phyloP scores from a whole-genome alignment of 805 yeast genomes.

The Blastobotrys mokoenaii region DNA sequence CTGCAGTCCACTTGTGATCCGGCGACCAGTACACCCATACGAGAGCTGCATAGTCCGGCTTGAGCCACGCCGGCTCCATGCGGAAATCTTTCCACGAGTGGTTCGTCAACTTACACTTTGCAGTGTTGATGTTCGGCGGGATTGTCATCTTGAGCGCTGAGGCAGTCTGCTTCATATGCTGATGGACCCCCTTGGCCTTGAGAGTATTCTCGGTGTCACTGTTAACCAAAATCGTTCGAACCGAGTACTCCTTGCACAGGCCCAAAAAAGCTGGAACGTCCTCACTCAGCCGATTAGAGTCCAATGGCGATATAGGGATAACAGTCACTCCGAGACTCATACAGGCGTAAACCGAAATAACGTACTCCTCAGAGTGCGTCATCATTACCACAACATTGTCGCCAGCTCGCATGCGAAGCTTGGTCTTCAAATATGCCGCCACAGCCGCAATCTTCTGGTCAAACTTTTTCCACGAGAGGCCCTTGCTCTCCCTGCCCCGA shows the following conservation, averaged over 20 bases:
- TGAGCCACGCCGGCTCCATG: constrained; percentile 21
- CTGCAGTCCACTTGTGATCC: constrained; percentile 59
- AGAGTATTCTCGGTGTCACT: constrained; percentile 61
- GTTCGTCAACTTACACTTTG: constrained; percentile 40
- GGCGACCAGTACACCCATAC: constrained; percentile 66
- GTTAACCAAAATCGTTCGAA: constrained; percentile 67
- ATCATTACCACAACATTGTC: constrained; percentile 74
- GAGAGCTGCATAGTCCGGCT: constrained; percentile 41
- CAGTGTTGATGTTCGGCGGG: constrained; percentile 58
- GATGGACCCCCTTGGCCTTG: constrained; percentile 58
- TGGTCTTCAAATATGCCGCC: constrained; percentile 59
- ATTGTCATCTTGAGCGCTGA: constrained; percentile 25
- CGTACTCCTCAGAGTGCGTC: constrained; percentile 79
- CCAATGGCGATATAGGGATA: constrained; percentile 67
- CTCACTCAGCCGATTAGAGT: constrained; percentile 56
- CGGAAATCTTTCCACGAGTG: constrained; percentile 18
- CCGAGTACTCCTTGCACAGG: constrained; percentile 62
- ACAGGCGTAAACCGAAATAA: constrained; percentile 79
- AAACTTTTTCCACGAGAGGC: constrained; percentile 71
- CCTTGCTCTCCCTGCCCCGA: constrained; percentile 41
- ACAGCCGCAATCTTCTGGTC: constrained; percentile 71
- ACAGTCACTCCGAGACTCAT: constrained; percentile 72
- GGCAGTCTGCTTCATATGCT: constrained; percentile 42
- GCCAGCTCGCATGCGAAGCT: constrained; percentile 56
- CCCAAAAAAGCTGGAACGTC: constrained; percentile 62